Evolutionary conservation across 306 rosid species (phyloP), one percentile per base, ranked within the genome.

Genomic region (Leucaena leucocephala): DNA sequence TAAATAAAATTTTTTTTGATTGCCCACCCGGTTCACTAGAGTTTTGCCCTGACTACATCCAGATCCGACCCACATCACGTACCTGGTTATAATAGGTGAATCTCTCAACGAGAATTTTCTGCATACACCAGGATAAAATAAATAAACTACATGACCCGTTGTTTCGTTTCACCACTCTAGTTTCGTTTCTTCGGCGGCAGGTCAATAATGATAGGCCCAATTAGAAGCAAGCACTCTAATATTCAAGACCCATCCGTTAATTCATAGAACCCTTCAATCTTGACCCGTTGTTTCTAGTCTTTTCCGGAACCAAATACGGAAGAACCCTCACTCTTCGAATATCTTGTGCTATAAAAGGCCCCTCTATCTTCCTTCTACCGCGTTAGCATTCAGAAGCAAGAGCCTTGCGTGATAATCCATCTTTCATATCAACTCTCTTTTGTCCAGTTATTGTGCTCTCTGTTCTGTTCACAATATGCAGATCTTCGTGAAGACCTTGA

Each of bases 401-500:
- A 2, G 17, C 66, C 40, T 2, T 13, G 12, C 38, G 14, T 13
- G 5, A 2, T 0, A n/a, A 7, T 59, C 3, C 13, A 8, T n/a
- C 43, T 12, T 22, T 45, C 1, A 1, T 22, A 3, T 1, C 35
- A 2, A 9, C 4, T 12, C 21, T 1, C 3, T 6, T 3, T 15
- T 27, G 8, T 22, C 7, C 1, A 1, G 3, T 22, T n/a, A 5
- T 7, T 39, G 1, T 6, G 22, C 33, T 40, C 4, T 45, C 2
- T 1, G 3, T 76, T 6, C 6, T 5, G 3, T 14, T 40, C 0
- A 38, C 36, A 9, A 8, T 5, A 79, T 72, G 82, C 78, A 79
- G 82, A 79, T 79, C 78, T 79, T 79, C 42, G 77, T 78, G 1
- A 78, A 86, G 57, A 86, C 89, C 42, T 67, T 86, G 0, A 86